These are phyloP conservation scores for Oemleria cerasiformis DNA, from an alignment of 306 rosid genomes.

Conservation along the genomic window DNA sequence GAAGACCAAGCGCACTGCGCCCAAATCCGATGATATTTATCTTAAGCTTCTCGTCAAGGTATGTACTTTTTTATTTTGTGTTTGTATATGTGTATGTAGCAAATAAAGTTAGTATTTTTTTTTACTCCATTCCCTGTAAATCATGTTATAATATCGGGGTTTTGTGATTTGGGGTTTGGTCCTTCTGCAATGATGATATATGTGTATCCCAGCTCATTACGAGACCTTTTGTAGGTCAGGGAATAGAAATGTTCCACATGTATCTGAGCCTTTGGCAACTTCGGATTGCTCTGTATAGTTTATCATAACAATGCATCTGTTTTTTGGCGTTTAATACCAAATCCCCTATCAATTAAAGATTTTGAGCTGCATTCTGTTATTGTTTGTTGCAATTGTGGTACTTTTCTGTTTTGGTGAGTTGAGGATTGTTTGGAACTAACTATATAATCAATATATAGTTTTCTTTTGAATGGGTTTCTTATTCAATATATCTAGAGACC, in stretches of 20 bases:
- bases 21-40: constrained; percentile 80
- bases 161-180: neutral
- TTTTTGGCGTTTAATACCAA: neutral
- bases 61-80: neutral
- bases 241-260: constrained; percentile 32
- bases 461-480: neutral
- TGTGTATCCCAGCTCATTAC: constrained; percentile 52
- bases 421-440: neutral
- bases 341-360: neutral
- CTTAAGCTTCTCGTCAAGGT: constrained; percentile 60
- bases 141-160: neutral
- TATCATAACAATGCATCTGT: neutral
- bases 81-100: neutral
- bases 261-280: constrained; percentile 31
- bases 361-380: neutral
- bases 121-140: neutral
- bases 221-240: constrained; percentile 46
- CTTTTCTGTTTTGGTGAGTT: neutral
- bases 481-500: neutral
- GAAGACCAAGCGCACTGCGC: constrained; percentile 70
- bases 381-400: neutral
- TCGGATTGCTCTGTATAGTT: neutral
- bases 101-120: neutral
- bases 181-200: constrained; percentile 36
- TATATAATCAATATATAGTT: neutral